These are phyloP conservation scores for Lasiodiplodia theobromae DNA, from an alignment of 2,329 filamentous ascomycete species.

Conservation along the genomic window DNA sequence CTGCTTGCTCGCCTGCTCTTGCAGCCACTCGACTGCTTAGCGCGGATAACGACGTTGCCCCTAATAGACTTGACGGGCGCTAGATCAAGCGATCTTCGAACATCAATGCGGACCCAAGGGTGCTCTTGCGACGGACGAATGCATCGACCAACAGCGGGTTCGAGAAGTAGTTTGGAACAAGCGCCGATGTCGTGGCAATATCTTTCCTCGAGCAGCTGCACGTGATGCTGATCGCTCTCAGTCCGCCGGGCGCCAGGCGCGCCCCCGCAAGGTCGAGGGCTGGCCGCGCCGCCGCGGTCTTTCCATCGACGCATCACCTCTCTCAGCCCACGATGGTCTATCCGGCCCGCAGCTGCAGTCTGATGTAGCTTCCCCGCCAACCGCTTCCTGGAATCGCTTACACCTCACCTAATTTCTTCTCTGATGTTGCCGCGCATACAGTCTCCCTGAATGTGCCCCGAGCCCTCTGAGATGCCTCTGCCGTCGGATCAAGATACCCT, in stretches of 20 bases:
- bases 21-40: background rate
- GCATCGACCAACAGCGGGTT: background rate
- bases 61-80: background rate
- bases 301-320: constrained; percentile 14
- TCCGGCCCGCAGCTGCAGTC: constrained; percentile 18
- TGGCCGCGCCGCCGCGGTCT: constrained; percentile 4
- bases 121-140: background rate
- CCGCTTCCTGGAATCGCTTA: constrained; percentile 18
- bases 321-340: constrained; percentile 24
- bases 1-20: background rate
- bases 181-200: constrained; percentile 14
- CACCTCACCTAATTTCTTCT: constrained; percentile 29
- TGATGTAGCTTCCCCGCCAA: constrained; percentile 21
- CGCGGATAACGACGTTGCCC: background rate
- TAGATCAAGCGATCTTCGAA: background rate
- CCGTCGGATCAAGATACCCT: constrained; percentile 52
- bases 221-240: constrained; percentile 2
- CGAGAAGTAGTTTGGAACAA: background rate
- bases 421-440: constrained; percentile 26
- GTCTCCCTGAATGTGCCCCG: constrained; percentile 27
- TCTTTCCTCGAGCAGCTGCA: background rate
- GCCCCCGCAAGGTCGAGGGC: constrained; percentile 16
- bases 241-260: constrained; percentile 1
- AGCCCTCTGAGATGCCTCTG: constrained; percentile 55
- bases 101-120: background rate